Conservation (phyloP, 805 yeast genomes). For the Saturnispora besseyi region DNA sequence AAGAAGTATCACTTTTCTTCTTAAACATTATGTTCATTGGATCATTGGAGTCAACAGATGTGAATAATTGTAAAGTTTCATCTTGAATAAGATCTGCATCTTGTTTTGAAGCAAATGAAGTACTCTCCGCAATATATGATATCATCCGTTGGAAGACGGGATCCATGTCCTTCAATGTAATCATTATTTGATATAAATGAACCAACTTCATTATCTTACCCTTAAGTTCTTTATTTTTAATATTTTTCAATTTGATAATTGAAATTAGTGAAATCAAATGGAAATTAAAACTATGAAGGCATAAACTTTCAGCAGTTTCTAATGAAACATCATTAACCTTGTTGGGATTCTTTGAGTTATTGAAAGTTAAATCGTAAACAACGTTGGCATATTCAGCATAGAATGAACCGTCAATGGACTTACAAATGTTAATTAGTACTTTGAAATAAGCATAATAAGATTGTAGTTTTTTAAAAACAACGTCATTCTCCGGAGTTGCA, state of each 20-base stretch:
- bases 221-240: constrained; percentile 10
- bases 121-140: constrained; percentile 16
- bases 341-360: constrained; percentile 9
- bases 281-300: constrained; percentile 27
- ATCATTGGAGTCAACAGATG: constrained; percentile 10
- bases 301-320: constrained; percentile 20
- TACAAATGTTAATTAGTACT: constrained; percentile 19
- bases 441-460: constrained; percentile 26
- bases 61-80: constrained; percentile 21
- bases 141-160: constrained; percentile 16
- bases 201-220: constrained; percentile 15
- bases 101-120: constrained; percentile 8
- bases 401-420: constrained; percentile 13
- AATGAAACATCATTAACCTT: constrained; percentile 15
- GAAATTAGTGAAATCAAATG: constrained; percentile 23
- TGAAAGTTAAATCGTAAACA: constrained; percentile 20
- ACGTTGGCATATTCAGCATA: constrained; percentile 18
- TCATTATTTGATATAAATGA: constrained; percentile 20
- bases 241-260: constrained; percentile 17
- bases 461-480: constrained; percentile 22
- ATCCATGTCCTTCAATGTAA: constrained; percentile 19
- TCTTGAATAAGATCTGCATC: constrained; percentile 12
- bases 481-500: constrained; percentile 17
- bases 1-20: constrained; percentile 11
- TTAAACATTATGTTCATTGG: constrained; percentile 15